These are phyloP conservation scores for Conticribra weissflogii DNA, from an alignment of 108 stramenopile species.

Conservation along the genomic window DNA sequence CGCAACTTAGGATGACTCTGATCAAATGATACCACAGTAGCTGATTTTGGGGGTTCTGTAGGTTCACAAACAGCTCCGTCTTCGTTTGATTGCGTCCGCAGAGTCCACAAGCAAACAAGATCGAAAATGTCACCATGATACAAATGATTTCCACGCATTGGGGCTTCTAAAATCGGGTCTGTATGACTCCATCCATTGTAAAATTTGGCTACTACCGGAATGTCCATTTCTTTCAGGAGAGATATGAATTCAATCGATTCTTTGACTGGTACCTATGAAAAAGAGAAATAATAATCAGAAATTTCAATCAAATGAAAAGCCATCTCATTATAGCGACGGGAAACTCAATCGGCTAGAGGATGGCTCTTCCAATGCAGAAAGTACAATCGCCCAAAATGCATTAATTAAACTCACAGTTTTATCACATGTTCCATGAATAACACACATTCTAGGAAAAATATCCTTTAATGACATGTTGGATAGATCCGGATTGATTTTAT, in stretches of 20 bases:
- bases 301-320: neutral
- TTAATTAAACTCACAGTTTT: slow-evolving; percentile 42
- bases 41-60: neutral
- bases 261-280: slow-evolving; percentile 43
- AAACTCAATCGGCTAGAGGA: no score
- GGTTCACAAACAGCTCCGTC: neutral
- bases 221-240: slow-evolving; percentile 25
- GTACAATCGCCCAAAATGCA: neutral
- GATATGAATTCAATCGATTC: slow-evolving; percentile 44
- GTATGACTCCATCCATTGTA: slow-evolving; percentile 73
- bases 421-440: slow-evolving; percentile 60
- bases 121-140: slow-evolving; percentile 70
- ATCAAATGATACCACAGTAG: slow-evolving; percentile 16
- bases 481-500: neutral
- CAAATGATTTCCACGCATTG: slow-evolving; percentile 64
- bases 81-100: neutral
- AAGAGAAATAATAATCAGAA: neutral
- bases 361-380: no score
- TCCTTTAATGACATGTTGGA: slow-evolving; percentile 12
- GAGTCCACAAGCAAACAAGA: slow-evolving; percentile 47
- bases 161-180: slow-evolving; percentile 70
- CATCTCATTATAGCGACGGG: no score
- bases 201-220: slow-evolving; percentile 18
- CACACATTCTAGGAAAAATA: slow-evolving; percentile 50
- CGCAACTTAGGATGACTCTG: slow-evolving; percentile 26